These are phyloP conservation scores for Pestalotiopsis sp. DNA, from an alignment of 2,329 filamentous ascomycete genomes.

Conservation along the genomic window DNA sequence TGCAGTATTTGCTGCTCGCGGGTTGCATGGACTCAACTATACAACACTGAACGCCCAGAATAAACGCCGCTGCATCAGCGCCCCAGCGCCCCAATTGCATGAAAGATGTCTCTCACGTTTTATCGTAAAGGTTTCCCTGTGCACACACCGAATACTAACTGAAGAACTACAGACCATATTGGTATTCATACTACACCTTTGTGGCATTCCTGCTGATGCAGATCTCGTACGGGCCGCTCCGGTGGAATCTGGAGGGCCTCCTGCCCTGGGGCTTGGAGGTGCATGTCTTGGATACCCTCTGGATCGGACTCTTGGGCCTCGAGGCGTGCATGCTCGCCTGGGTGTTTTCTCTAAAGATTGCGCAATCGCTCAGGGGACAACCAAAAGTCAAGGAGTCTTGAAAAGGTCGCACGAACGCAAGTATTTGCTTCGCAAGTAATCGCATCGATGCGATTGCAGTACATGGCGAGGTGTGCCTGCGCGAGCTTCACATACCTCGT, in stretches of 20 bases:
- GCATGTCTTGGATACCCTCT: slow-evolving; percentile 46
- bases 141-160: background rate
- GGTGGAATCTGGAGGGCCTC: slow-evolving; percentile 19
- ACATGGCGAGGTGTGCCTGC: background rate
- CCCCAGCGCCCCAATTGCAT: background rate
- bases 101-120: background rate
- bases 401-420: background rate
- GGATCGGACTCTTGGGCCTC: slow-evolving; percentile 48
- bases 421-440: background rate
- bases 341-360: slow-evolving; percentile 28
- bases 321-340: slow-evolving; percentile 47
- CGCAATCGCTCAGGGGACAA: background rate
- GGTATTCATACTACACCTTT: slow-evolving; percentile 24
- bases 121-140: too few relatives aligned
- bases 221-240: slow-evolving; percentile 21
- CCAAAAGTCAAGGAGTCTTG: slow-evolving; percentile 11
- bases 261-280: slow-evolving; percentile 36
- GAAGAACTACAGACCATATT: slow-evolving; percentile 18
- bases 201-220: slow-evolving; percentile 23
- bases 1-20: background rate
- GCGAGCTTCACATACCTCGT: too few relatives aligned
- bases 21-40: too few relatives aligned
- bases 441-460: background rate
- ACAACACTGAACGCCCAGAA: too few relatives aligned
- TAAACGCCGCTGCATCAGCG: too few relatives aligned